Evolutionary conservation across 257 asterid genomes (phyloP).

Genomic region (Plantago major): DNA sequence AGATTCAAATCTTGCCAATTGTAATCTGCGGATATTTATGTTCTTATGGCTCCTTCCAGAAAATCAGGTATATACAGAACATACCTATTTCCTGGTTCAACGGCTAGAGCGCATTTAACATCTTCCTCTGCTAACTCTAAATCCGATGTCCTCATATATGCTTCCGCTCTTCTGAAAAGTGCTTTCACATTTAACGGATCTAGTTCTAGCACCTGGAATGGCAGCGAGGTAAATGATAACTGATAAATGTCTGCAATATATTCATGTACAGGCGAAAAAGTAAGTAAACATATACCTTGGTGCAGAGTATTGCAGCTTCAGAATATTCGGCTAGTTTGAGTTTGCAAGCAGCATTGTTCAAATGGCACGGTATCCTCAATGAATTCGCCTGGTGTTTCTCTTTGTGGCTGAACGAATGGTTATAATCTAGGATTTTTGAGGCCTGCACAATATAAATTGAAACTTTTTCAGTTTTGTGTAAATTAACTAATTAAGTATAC

Average conservation of each 20-base stretch:
- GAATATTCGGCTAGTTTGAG: constrained; percentile 41
- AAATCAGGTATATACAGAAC: neutral
- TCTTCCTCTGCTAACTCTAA: constrained; percentile 51
- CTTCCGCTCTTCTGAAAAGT: constrained; percentile 54
- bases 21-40: neutral
- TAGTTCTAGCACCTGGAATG: constrained; percentile 42
- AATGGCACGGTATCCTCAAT: constrained; percentile 34
- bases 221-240: neutral
- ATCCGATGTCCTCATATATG: constrained; percentile 38
- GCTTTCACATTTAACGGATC: constrained; percentile 49
- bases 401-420: constrained; percentile 38
- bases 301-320: constrained; percentile 44
- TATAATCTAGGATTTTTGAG: constrained; percentile 37
- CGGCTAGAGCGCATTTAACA: constrained; percentile 31
- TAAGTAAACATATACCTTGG: constrained; percentile 26
- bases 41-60: too few species aligned
- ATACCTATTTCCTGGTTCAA: constrained; percentile 56
- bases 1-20: neutral
- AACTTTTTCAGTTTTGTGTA: constrained; percentile 9
- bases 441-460: constrained; percentile 36
- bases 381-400: constrained; percentile 32
- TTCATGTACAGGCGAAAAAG: neutral
- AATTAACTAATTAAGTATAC: neutral
- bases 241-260: neutral
- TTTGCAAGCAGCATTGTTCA: constrained; percentile 63